Evolutionary conservation across 805 yeast genomes (phyloP).

Genomic region (Candida manassasensis): DNA sequence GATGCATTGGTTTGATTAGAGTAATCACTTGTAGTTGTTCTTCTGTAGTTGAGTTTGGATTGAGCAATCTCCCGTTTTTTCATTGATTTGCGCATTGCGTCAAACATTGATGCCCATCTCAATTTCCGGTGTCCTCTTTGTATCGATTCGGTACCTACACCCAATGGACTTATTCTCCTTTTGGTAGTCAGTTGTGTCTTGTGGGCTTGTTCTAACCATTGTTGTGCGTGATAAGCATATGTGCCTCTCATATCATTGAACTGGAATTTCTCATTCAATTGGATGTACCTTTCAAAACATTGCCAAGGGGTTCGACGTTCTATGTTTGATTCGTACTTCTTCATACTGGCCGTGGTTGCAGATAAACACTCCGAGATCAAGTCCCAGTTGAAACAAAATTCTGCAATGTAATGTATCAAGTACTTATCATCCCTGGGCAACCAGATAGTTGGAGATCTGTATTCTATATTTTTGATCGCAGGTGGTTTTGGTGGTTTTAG

Average conservation of each 20-base stretch:
- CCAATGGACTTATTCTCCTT: conserved; percentile 84
- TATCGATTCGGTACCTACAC: conserved; percentile 88
- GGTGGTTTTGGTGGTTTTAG: conserved; percentile 93
- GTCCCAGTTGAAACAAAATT: conserved; percentile 90
- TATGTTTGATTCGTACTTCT: conserved; percentile 74
- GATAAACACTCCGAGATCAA: conserved; percentile 78
- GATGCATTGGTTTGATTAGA: conserved; percentile 5
- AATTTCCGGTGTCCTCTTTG: conserved; percentile 89
- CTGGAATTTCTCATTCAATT: conserved; percentile 83
- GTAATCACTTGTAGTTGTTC: conserved; percentile 11
- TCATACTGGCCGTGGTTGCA: conserved; percentile 52
- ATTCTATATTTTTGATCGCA: conserved; percentile 68
- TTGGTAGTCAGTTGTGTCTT: conserved; percentile 84
- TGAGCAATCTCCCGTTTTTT: conserved; percentile 74
- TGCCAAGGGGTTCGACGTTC: conserved; percentile 99
- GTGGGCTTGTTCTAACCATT: conserved; percentile 89
- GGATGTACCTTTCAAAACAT: conserved; percentile 94
- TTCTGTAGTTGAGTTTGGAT: conserved; percentile 27
- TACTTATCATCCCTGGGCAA: conserved; percentile 86
- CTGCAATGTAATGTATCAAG: conserved; percentile 75
- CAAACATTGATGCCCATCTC: conserved; percentile 97
- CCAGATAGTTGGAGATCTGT: conserved; percentile 93
- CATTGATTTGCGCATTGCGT: conserved; percentile 86
- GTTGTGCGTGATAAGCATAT: conserved; percentile 76
- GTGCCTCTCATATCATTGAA: conserved; percentile 84